Base-by-base conservation (phyloP, 805 yeast species). In the Maudiozyma saulgeensis region DNA sequence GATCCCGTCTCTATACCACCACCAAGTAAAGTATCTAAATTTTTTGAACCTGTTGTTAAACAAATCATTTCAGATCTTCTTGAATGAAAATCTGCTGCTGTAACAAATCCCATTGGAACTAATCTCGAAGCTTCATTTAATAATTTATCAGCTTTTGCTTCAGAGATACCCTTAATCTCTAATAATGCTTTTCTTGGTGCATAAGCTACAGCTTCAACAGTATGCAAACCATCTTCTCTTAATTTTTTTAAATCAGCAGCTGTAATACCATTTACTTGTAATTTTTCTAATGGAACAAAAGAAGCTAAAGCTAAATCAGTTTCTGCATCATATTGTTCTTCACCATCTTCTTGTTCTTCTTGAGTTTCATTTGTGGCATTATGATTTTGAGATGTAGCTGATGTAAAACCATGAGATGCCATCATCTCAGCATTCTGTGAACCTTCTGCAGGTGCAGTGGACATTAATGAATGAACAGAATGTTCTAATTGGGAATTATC, bases 1-100 rank as follows among this genome's bases (percentile, higher is more conserved):
- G 96, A 86, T 2, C 99, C 99, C 0, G 99, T 93, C 66, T 93
- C 99, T 46, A 93, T 78, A 41, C 99, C 99, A 48, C 99, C 99
- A 9, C 97, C 97, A 39, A 93, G 72, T 46, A 93, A 72, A 1
- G 96, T 88, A 65, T 93, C 99, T 42, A 93, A 73, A 60, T 88
- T 91, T 62, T 89, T 88, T 2, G 98, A 89, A 1, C 99, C 99
- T 0, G 99, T 91, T 1, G 98, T 90, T 49, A 93, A 72, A 61
- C 96, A 86, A 50, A 93, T 89, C 68, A 93, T 77, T 63, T 89
- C 96, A 5, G 91, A 81, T 59, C 98, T 76, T 59, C 96, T 78
- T 59, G 82, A 80, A 66, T 89, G 96, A 64, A 87, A 88, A 64
- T 89, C 97, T 1, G 95, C 83, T 2, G 98, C 99, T 0, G 98